These are phyloP conservation scores for Candida lessepsii DNA, from an alignment of 805 yeast species.

Conservation along the genomic window DNA sequence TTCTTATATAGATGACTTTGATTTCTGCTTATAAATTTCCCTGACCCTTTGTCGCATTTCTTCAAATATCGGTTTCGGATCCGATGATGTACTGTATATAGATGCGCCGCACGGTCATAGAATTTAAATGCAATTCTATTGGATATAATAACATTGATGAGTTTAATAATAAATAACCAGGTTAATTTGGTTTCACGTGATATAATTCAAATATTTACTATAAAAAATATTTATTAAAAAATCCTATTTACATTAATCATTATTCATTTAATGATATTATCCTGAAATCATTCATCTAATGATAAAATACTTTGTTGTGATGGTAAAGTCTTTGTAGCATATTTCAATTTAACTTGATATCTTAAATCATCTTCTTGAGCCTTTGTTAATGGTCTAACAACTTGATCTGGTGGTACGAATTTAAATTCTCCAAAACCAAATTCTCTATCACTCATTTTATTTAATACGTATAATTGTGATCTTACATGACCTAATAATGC, in stretches of 20 bases:
- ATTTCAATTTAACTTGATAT: slow-evolving; percentile 50
- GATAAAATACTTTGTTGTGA: slow-evolving; percentile 51
- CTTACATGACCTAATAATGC: slow-evolving; percentile 88
- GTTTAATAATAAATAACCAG: too few species aligned
- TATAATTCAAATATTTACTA: too few species aligned
- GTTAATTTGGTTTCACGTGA: too few species aligned
- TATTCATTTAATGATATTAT: background rate
- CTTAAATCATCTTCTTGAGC: slow-evolving; percentile 60
- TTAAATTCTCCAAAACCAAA: slow-evolving; percentile 88
- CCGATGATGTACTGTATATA: slow-evolving; percentile 1
- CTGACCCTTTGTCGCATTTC: slow-evolving; percentile 5
- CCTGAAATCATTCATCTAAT: slow-evolving; percentile 38
- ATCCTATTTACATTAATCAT: too few species aligned
- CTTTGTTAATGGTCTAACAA: slow-evolving; percentile 67
- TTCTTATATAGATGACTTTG: background rate
- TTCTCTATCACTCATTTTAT: slow-evolving; percentile 83
- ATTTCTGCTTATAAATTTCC: slow-evolving; percentile 8
- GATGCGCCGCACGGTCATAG: background rate
- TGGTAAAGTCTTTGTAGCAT: slow-evolving; percentile 55
- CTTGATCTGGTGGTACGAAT: slow-evolving; percentile 79
- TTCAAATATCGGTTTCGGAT: background rate
- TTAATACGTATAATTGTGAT: slow-evolving; percentile 83
- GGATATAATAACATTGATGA: too few species aligned
- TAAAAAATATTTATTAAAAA: too few species aligned
- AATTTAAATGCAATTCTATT: background rate